These are phyloP conservation scores for Isochrysis galbana DNA, from an alignment of 78 protist species.

Conservation along the genomic window DNA sequence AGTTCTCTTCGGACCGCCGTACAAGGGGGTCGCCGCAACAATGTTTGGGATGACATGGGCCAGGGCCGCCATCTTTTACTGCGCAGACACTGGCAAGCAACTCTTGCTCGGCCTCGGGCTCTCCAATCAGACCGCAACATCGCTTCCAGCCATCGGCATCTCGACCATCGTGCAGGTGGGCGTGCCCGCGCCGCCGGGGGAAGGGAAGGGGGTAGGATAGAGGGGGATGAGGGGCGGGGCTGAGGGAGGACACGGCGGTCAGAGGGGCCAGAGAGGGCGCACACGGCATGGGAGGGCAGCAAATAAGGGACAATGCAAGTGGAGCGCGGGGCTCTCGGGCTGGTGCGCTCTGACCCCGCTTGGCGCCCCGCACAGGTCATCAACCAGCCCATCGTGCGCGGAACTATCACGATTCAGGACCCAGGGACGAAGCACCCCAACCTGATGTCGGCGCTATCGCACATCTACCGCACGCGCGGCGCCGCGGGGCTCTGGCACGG, in stretches of 20 bases:
- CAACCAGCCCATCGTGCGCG: constrained; percentile 15
- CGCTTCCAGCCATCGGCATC: not conserved
- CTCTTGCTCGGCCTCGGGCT: not conserved
- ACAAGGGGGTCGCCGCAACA: not conserved
- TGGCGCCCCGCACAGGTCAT: too few relatives aligned
- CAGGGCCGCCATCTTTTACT: not conserved
- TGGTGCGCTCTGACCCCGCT: too few relatives aligned
- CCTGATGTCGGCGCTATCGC: not conserved
- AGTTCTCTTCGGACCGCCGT: not conserved
- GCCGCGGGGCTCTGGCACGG: not conserved
- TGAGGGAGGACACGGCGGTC: too few relatives aligned
- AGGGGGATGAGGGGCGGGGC: too few relatives aligned
- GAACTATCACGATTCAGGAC: not conserved
- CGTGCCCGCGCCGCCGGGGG: too few relatives aligned
- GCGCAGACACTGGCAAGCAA: not conserved
- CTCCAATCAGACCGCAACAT: not conserved
- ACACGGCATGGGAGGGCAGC: too few relatives aligned
- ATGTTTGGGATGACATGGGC: constrained; percentile 22
- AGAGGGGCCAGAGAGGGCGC: too few relatives aligned
- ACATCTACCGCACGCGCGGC: not conserved
- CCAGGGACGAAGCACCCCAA: not conserved
- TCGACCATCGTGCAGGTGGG: not conserved
- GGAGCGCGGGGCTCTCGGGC: too few relatives aligned
- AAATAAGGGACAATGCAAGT: too few relatives aligned
- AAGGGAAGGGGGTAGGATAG: too few relatives aligned